phyloP scores from a whole-genome alignment of 176 grass and related monocot genomes.

The Aegilops sharonensis region DNA sequence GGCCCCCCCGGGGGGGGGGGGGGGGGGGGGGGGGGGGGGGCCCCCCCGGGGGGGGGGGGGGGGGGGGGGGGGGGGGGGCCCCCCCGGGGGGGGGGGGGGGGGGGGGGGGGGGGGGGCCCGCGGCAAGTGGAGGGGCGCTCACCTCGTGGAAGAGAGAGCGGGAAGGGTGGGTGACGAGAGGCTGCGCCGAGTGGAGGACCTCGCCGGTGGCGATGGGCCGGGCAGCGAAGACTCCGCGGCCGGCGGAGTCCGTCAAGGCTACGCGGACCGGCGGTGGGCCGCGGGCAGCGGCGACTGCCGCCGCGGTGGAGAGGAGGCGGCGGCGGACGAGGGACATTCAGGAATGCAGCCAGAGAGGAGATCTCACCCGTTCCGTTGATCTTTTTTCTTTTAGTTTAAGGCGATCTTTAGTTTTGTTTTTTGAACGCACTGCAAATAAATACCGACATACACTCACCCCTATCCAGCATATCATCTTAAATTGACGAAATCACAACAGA shows the following conservation, averaged over 20 bases:
- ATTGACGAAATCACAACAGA: too few relatives aligned
- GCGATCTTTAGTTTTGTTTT: too few relatives aligned
- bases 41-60: too few relatives aligned
- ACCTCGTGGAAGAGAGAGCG: slow-evolving; percentile 63
- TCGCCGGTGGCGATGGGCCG: slow-evolving; percentile 52
- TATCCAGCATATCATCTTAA: too few relatives aligned
- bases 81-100: too few relatives aligned
- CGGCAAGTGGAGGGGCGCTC: background rate
- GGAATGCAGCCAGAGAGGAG: background rate
- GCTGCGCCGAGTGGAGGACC: slow-evolving; percentile 70
- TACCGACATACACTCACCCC: too few relatives aligned
- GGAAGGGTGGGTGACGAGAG: slow-evolving; percentile 62
- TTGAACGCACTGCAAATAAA: too few relatives aligned
- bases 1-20: too few relatives aligned
- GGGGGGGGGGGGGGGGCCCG: background rate
- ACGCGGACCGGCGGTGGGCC: slow-evolving; percentile 66
- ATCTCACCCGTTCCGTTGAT: slow-evolving; percentile 2
- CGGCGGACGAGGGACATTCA: slow-evolving; percentile 22
- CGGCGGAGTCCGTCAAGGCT: slow-evolving; percentile 51
- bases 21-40: too few relatives aligned
- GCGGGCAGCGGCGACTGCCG: background rate
- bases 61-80: too few relatives aligned
- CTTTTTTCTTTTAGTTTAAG: too few relatives aligned
- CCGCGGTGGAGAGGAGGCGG: slow-evolving; percentile 15
- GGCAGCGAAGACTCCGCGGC: slow-evolving; percentile 77